These are phyloP conservation scores for Dendrocalamus latiflorus DNA, from an alignment of 202 grass and related monocot species.

Conservation along the genomic window DNA sequence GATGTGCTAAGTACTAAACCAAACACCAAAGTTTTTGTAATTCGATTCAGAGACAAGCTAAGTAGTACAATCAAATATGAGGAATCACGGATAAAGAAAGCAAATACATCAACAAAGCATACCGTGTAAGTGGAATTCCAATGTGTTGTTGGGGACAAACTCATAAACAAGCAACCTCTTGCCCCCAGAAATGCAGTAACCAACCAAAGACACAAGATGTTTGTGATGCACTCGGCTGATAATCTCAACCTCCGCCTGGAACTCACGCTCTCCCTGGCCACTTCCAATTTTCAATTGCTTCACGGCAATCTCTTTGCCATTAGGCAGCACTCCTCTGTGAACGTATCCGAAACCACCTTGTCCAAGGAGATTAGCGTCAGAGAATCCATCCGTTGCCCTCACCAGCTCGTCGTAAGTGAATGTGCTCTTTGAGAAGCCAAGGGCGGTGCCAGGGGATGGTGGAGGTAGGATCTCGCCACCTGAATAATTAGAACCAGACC, in stretches of 20 bases:
- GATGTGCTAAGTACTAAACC: not conserved
- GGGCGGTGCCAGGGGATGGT: slow-evolving; percentile 48
- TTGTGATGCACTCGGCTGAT: slow-evolving; percentile 91
- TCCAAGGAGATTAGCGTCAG: slow-evolving; percentile 78
- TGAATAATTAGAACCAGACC: slow-evolving; percentile 87
- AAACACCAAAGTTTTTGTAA: not conserved
- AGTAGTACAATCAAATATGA: not conserved
- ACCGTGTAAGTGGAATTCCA: slow-evolving; percentile 93
- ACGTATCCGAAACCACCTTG: slow-evolving; percentile 94
- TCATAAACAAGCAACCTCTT: slow-evolving; percentile 88
- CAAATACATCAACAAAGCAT: slow-evolving; percentile 17
- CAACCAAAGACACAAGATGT: slow-evolving; percentile 86
- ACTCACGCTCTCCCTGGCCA: slow-evolving; percentile 76
- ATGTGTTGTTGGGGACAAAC: slow-evolving; percentile 84
- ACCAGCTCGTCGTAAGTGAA: slow-evolving; percentile 80
- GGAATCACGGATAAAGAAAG: not conserved
- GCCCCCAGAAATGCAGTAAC: slow-evolving; percentile 69
- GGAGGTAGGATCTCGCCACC: slow-evolving; percentile 63
- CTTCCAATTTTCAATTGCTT: slow-evolving; percentile 74
- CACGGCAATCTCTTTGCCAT: slow-evolving; percentile 84
- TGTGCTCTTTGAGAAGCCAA: slow-evolving; percentile 55
- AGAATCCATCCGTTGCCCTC: slow-evolving; percentile 70
- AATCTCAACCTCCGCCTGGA: slow-evolving; percentile 86
- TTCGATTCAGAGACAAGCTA: not conserved
- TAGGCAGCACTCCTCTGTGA: slow-evolving; percentile 78